A percentile compares a stretch with the other conserved stretches of the same genome.
Evolutionary conservation across 306 rosid species (phyloP).

Genomic region (Gastrolobium villosum): DNA sequence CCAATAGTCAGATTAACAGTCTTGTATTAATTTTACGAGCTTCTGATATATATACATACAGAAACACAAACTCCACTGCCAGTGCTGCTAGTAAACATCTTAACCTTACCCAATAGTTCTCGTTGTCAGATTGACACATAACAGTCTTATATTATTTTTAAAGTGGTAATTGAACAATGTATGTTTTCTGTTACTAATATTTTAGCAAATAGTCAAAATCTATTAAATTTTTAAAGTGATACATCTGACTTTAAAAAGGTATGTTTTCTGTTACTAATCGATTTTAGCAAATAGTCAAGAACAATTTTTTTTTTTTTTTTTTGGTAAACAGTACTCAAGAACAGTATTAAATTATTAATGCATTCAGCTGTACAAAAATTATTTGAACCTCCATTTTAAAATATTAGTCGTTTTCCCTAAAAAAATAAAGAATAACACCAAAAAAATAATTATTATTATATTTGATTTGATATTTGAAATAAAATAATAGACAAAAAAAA

Average conservation of each 20-base stretch:
- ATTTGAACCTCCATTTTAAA: not conserved
- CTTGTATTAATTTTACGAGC: slow-evolving; percentile 13
- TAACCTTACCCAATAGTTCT: not conserved
- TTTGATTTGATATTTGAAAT: too few species aligned
- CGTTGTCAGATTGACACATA: not conserved
- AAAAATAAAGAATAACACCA: too few species aligned
- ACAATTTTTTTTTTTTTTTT: too few species aligned
- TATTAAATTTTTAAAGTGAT: not conserved
- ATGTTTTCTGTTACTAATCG: not conserved
- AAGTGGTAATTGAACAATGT: not conserved
- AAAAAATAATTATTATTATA: too few species aligned
- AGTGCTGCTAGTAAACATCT: not conserved
- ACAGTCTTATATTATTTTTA: slow-evolving; percentile 2
- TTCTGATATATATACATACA: too few species aligned
- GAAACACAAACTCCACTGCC: not conserved
- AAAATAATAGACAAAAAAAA: too few species aligned
- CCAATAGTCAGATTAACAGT: not conserved
- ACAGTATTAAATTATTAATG: too few species aligned
- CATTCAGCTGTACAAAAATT: slow-evolving; percentile 10
- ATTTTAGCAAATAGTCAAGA: slow-evolving; percentile 36
- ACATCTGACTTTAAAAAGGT: slow-evolving; percentile 4
- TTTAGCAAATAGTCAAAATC: slow-evolving; percentile 32
- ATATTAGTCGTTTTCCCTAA: too few species aligned
- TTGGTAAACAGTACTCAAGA: too few species aligned
- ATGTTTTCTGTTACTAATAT: not conserved